Evolutionary conservation across 768 basidiomycete genomes (phyloP), one percentile per base, ranked within the genome.

Genomic region (Amanita pallidorosea): DNA sequence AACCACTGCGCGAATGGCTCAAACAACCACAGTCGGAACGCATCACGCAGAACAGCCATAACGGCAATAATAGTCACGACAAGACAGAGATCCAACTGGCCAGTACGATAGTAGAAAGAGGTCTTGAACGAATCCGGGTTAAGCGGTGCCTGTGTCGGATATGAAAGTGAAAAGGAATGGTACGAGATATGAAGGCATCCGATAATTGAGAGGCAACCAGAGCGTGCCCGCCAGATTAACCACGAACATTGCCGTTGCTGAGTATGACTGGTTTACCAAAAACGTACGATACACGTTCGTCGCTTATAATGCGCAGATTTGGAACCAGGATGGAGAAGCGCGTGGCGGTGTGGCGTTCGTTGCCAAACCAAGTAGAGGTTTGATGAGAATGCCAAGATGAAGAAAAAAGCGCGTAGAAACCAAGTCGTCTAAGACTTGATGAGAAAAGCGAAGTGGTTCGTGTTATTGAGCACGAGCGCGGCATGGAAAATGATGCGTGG

Each of bases 11-110:
- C 93, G 50, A 96, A 79, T 8, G 93, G 90, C 61, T 85, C 83
- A 54, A 91, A 79, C 31, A 93, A 57, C 56, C 70, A 73, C 18
- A 93, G 65, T 58, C 96, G 81, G 36, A 81, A 65, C 29, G 79
- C 67, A 69, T 95, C 94, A 54, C 96, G 81, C 23, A 91, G 65
- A 47, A 92, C 58, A n/a, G 90, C 90, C 80, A 96, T 92, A 57
- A 84, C 69, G 12, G 85, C 77, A 52, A 96, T 88, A 65, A 79
- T 86, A n/a, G 83, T 77, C 50, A 92, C 66, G 52, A 93, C 73
- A 59, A 95, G 62, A 60, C 81, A 91, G n/a, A 76, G 65, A 63
- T 99, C 96, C 53, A 77, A 73, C 25, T 69, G 68, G n/a, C 91
- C 91, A 20, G 78, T 81, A 45, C 60, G 70, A 63, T 89, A 94